Evolutionary conservation across 75 land plant species (phyloP).

Genomic region (Picea sitchensis): DNA sequence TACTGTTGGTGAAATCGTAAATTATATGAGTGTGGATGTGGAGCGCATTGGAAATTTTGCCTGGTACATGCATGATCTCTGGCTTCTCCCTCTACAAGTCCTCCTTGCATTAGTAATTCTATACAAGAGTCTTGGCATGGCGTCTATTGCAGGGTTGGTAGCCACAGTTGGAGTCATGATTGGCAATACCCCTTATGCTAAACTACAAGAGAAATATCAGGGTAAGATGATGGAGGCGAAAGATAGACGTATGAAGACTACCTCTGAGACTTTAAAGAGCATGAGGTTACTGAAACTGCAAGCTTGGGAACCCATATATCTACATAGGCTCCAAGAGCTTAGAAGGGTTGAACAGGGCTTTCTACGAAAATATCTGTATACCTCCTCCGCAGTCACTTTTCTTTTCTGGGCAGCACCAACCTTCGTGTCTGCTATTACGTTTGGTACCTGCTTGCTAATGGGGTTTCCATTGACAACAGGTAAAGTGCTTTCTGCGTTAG

Average conservation of each 20-base stretch:
- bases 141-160: conserved; percentile 28
- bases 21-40: conserved; percentile 50
- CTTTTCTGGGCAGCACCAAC: conserved; percentile 49
- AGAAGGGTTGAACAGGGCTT: conserved; percentile 23
- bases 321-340: conserved; percentile 24
- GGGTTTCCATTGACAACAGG: conserved; percentile 49
- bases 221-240: conserved; percentile 45
- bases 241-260: conserved; percentile 46
- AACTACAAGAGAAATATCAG: conserved; percentile 47
- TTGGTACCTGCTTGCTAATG: conserved; percentile 40
- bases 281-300: conserved; percentile 56
- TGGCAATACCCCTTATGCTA: conserved; percentile 32
- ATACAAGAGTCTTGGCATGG: conserved; percentile 31
- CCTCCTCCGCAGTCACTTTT: conserved; percentile 21
- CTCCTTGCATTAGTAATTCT: conserved; percentile 29
- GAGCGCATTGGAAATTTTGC: conserved; percentile 38
- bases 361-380: conserved; percentile 21
- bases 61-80: conserved; percentile 43
- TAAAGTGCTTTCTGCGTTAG: conserved; percentile 42
- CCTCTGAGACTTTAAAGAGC: conserved; percentile 35
- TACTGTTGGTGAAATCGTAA: conserved; percentile 51
- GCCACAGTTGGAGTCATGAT: conserved; percentile 30
- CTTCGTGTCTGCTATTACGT: conserved; percentile 42
- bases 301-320: conserved; percentile 45
- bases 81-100: conserved; percentile 45